A percentile compares a stretch with the other conserved stretches of the same genome.
phyloP scores from a whole-genome alignment of 768 basidiomycete genomes.

The Podaxis sp. region DNA sequence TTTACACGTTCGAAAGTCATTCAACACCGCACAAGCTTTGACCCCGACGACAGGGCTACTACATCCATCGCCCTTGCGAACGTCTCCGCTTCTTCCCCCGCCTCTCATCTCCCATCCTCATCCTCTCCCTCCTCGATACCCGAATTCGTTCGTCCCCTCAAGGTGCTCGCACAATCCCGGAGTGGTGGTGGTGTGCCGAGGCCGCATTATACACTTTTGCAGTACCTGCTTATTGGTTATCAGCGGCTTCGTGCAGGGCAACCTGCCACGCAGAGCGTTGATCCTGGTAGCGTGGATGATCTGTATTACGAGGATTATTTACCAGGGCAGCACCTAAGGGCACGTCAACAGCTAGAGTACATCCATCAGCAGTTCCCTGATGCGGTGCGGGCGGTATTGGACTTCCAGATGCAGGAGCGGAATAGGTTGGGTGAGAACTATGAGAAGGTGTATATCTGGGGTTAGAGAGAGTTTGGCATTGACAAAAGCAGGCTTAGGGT shows the following conservation, averaged over 20 bases:
- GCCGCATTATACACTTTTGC: slow-evolving; percentile 3
- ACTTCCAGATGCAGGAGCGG: slow-evolving; percentile 32
- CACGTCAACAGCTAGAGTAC: slow-evolving; percentile 34
- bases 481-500: no score
- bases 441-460: slow-evolving; percentile 16
- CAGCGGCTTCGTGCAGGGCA: slow-evolving; percentile 12
- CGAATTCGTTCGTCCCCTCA: slow-evolving; percentile 9
- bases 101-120: background rate
- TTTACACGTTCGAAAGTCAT: background rate
- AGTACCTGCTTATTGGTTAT: slow-evolving; percentile 9
- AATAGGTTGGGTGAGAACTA: slow-evolving; percentile 19
- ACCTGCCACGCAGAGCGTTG: background rate
- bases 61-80: background rate
- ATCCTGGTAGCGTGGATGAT: background rate
- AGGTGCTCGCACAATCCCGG: background rate
- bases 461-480: background rate
- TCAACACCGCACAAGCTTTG: background rate
- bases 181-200: background rate
- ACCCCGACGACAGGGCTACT: background rate
- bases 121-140: background rate
- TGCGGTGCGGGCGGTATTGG: slow-evolving; percentile 31
- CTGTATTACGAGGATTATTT: background rate
- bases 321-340: background rate
- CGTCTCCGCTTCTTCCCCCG: background rate
- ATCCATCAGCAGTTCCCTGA: slow-evolving; percentile 55